A percentile compares a stretch with the other conserved stretches of the same genome.
Evolutionary conservation across 2,329 filamentous ascomycete species (phyloP).

Genomic region (Colletotrichum theobromicola): DNA sequence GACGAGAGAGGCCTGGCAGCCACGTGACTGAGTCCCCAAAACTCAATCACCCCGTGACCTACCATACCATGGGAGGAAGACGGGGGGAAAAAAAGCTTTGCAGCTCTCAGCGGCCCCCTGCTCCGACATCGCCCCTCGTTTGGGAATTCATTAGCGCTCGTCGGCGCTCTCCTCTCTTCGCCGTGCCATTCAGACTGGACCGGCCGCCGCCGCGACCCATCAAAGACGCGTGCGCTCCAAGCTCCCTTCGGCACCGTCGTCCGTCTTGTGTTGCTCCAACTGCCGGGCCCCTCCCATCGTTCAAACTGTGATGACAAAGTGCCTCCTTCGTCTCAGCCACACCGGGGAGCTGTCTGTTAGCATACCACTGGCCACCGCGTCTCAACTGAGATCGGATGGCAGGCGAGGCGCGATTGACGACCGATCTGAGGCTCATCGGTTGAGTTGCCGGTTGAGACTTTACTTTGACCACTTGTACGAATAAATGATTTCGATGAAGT

Average conservation of each 20-base stretch:
- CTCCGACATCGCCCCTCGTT: constrained; percentile 13
- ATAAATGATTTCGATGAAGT: not conserved
- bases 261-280: not conserved
- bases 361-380: not conserved
- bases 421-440: not conserved
- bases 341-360: not conserved
- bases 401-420: not conserved
- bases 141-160: not conserved
- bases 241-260: not conserved
- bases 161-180: not conserved
- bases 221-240: not conserved
- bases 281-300: not conserved
- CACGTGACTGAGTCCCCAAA: not conserved
- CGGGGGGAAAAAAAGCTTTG: not conserved
- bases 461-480: not conserved
- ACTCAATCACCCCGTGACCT: not conserved
- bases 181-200: not conserved
- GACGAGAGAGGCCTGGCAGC: not conserved
- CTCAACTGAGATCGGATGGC: constrained; percentile 14
- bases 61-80: not conserved
- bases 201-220: not conserved
- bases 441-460: not conserved
- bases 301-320: not conserved
- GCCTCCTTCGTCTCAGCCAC: not conserved
- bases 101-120: not conserved